Percentiles rank a stretch among this genome's conserved stretches.
Evolutionary conservation across 345 rosid species (phyloP).

Genomic region (Excoecaria agallocha): DNA sequence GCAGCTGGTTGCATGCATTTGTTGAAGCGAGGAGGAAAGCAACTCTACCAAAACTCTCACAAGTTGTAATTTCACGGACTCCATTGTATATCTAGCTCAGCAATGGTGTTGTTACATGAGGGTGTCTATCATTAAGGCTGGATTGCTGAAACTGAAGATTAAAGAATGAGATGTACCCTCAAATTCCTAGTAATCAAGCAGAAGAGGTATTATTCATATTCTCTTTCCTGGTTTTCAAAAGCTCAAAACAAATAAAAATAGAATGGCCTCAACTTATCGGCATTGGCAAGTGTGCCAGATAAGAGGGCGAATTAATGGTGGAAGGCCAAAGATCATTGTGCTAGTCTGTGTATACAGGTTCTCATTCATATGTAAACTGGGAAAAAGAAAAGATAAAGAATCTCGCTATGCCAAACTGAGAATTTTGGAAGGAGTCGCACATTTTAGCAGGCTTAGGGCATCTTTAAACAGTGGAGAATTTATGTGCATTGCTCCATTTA

Average conservation of each 20-base stretch:
- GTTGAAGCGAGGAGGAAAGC: slow-evolving; percentile 85
- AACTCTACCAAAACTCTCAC: slow-evolving; percentile 81
- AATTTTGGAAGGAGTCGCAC: not conserved
- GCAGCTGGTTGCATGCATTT: slow-evolving; percentile 80
- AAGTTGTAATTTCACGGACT: slow-evolving; percentile 40
- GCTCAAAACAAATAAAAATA: not conserved
- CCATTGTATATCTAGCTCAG: not conserved
- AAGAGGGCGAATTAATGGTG: not conserved
- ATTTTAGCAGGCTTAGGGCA: not conserved
- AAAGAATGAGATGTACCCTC: not conserved
- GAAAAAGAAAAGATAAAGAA: not conserved
- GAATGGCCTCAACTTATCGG: not conserved
- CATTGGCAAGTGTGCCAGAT: not conserved
- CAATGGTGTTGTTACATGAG: not conserved
- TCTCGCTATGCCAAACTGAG: not conserved
- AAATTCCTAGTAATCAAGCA: not conserved
- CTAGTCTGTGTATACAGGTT: not conserved
- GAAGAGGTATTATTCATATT: not conserved
- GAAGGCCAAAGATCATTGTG: not conserved
- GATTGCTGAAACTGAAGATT: slow-evolving; percentile 3
- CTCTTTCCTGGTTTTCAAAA: not conserved
- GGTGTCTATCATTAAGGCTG: slow-evolving; percentile 12
- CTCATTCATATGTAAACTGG: not conserved
- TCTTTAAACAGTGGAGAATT: not conserved
- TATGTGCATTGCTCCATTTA: not conserved